Percentiles rank a stretch among this genome's conserved stretches.
These are phyloP conservation scores for Sphagnum tenellum DNA, from an alignment of 225 moss, liverwort and hornwort genomes.

Conservation along the genomic window DNA sequence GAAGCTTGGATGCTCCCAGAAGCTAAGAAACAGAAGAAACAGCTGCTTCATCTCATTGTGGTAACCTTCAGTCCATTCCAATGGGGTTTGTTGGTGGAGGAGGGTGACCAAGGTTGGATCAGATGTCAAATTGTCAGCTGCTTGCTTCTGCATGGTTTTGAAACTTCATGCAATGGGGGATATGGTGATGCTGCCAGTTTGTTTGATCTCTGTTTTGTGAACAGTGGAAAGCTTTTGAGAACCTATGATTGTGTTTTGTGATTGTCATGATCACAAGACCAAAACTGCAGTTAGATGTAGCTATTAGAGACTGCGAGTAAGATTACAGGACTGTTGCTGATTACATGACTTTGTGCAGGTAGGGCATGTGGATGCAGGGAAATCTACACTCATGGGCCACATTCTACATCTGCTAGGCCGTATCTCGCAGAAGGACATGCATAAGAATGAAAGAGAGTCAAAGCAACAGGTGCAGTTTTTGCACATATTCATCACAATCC, in stretches of 20 bases:
- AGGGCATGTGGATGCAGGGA: conserved; percentile 96
- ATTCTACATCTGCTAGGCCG: conserved; percentile 86
- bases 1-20: conserved; percentile 81
- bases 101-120: too few relatives aligned
- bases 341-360: conserved; percentile 32
- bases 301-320: background rate
- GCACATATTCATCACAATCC: too few relatives aligned
- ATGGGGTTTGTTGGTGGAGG: too few relatives aligned
- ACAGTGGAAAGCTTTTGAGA: too few relatives aligned
- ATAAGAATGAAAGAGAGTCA: conserved; percentile 89
- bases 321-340: background rate
- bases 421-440: conserved; percentile 88
- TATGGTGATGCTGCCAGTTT: background rate
- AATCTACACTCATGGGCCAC: conserved; percentile 93
- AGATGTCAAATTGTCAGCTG: too few relatives aligned
- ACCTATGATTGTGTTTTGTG: too few relatives aligned
- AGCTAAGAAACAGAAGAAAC: conserved; percentile 46
- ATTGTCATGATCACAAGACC: background rate
- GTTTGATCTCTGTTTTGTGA: too few relatives aligned
- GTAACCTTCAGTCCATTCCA: conserved; percentile 22
- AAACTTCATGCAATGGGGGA: background rate
- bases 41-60: conserved; percentile 86
- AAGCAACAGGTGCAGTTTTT: conserved; percentile 62
- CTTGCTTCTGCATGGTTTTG: background rate
- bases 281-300: background rate